A percentile compares a stretch with the other conserved stretches of the same genome.
Conservation (phyloP, 805 yeast genomes). For the Sporopachydermia quercuum region DNA sequence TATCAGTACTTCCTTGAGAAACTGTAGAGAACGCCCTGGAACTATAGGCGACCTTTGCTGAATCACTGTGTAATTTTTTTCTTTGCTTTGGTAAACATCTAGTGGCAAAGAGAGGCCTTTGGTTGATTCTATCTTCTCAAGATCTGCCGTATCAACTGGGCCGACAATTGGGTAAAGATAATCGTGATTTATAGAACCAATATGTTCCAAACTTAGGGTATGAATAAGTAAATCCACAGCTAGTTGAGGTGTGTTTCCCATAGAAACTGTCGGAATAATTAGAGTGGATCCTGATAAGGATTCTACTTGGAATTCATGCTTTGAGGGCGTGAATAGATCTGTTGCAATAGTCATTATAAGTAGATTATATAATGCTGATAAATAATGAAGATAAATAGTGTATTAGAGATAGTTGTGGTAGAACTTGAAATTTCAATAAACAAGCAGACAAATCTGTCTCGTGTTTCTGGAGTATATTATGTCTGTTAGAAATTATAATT, state of each 20-base stretch:
- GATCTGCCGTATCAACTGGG: constrained; percentile 59
- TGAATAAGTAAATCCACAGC: constrained; percentile 59
- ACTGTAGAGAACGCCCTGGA: constrained; percentile 40
- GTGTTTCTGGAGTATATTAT: no score
- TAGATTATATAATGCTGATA: no score
- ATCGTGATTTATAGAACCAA: constrained; percentile 42
- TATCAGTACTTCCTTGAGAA: constrained; percentile 33
- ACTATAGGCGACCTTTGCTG: constrained; percentile 79
- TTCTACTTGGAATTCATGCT: no score
- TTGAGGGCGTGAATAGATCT: no score
- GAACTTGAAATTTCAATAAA: no score
- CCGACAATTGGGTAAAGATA: constrained; percentile 73
- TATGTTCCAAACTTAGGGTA: constrained; percentile 35
- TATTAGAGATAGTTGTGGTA: no score
- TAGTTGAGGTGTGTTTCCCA: constrained; percentile 85
- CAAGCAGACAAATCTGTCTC: no score
- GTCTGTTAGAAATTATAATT: no score
- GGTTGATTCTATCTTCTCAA: no score
- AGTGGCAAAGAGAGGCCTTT: not conserved
- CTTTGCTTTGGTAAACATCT: constrained; percentile 16
- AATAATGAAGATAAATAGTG: no score
- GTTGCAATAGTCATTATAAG: no score
- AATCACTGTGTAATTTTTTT: constrained; percentile 34
- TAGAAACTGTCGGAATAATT: constrained; percentile 65
- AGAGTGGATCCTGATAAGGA: constrained; percentile 11